Evolutionary conservation across 2,329 filamentous ascomycete genomes (phyloP).

Genomic region (Fusarium sororula): DNA sequence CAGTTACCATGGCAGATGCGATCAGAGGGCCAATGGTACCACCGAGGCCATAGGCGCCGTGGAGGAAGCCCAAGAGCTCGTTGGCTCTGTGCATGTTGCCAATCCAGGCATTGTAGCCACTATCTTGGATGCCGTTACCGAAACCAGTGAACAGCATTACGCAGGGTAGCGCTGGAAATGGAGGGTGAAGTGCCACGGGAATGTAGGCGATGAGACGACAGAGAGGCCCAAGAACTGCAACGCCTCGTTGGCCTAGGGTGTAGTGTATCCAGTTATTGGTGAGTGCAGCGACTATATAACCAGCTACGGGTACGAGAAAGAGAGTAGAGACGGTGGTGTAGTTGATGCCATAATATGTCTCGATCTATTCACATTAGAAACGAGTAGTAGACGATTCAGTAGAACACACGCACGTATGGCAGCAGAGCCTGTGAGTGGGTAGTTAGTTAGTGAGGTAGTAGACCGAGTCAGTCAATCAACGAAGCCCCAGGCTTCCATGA

Average conservation of each 20-base stretch:
- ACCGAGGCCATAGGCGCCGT: conserved; percentile 77
- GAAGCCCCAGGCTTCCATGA: background rate
- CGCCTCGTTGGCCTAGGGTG: conserved; percentile 73
- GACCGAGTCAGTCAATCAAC: conserved; percentile 8
- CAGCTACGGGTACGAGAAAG: conserved; percentile 72
- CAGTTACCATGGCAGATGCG: conserved; percentile 77
- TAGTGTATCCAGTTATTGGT: conserved; percentile 73
- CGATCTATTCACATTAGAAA: conserved; percentile 35
- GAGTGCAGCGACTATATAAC: conserved; percentile 71
- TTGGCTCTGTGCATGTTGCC: conserved; percentile 79
- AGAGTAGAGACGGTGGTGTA: conserved; percentile 73
- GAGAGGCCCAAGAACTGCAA: conserved; percentile 71
- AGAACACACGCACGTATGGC: conserved; percentile 51
- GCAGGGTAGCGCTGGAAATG: conserved; percentile 72
- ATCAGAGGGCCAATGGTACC: conserved; percentile 75
- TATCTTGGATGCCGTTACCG: conserved; percentile 74
- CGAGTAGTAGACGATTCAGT: background rate
- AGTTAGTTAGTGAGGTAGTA: background rate
- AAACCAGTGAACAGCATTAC: conserved; percentile 73
- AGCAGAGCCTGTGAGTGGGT: conserved; percentile 54
- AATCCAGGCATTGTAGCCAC: conserved; percentile 67
- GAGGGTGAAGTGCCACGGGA: conserved; percentile 72
- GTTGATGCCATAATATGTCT: conserved; percentile 65
- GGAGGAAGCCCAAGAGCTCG: conserved; percentile 76
- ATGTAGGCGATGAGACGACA: conserved; percentile 73